Evolutionary conservation across 2,329 filamentous ascomycete genomes (phyloP), one percentile per base, ranked within the genome.

Genomic region (Aspergillus tanneri): DNA sequence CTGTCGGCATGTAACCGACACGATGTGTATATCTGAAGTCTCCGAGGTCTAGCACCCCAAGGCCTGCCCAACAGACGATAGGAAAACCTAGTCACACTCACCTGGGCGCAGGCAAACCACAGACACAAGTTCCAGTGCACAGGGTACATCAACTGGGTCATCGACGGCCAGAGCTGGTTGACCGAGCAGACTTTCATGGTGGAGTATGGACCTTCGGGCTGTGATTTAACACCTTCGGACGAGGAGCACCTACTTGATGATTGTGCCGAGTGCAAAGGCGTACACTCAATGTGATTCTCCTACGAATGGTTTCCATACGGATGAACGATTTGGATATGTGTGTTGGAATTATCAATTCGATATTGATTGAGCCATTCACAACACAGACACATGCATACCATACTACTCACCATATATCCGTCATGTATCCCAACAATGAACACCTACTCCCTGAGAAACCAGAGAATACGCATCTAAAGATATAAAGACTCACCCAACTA

Each of bases 21-120:
- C n/a, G n/a, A n/a, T n/a, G n/a, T n/a, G n/a, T n/a, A n/a, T n/a
- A n/a, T n/a, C n/a, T n/a, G n/a, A n/a, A n/a, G n/a, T n/a, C n/a
- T n/a, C n/a, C n/a, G n/a, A n/a, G n/a, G n/a, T n/a, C n/a, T n/a
- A n/a, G n/a, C n/a, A n/a, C n/a, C n/a, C n/a, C n/a, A n/a, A n/a
- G n/a, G n/a, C n/a, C n/a, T n/a, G n/a, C 2, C 75, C 78, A 3
- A 72, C 74, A 11, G 70, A 77, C 46, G 70, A 77, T 6, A 66
- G 67, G 30, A 63, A 68, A 79, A 81, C 54, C 63, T 61, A 0
- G 83, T 85, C 14, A 81, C 78, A 39, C 69, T 86, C 11, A 76
- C 78, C 56, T 85, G 79, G 77, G 74, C 76, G 40, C 72, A 77
- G 2, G 82, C 82, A 1, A 83, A 68, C 78, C 19, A 75, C 71